These are phyloP conservation scores for Penicillium brevicompactum DNA, from an alignment of 2,329 filamentous ascomycete genomes.

Conservation along the genomic window DNA sequence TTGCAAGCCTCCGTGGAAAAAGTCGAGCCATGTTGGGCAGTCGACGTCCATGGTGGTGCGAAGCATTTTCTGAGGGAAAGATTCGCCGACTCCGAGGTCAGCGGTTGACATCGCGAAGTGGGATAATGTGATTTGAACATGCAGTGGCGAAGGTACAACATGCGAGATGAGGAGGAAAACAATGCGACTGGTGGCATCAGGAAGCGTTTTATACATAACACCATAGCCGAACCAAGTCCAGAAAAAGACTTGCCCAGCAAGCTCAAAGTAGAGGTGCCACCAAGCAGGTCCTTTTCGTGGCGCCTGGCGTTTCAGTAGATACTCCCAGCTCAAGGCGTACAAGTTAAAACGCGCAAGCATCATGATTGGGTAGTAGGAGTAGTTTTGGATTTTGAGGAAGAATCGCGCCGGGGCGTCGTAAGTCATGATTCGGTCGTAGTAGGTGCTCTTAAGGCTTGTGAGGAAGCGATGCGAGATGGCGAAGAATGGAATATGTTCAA, in stretches of 20 bases:
- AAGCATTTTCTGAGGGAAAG: slow-evolving; percentile 87
- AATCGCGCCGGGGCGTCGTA: slow-evolving; percentile 75
- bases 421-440: slow-evolving; percentile 78
- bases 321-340: slow-evolving; percentile 78
- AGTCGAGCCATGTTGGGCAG: slow-evolving; percentile 84
- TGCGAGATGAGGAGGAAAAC: slow-evolving; percentile 79
- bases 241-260: slow-evolving; percentile 75
- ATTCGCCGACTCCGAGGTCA: slow-evolving; percentile 80
- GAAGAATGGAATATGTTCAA: slow-evolving; percentile 87
- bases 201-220: slow-evolving; percentile 73
- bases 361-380: slow-evolving; percentile 81
- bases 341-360: slow-evolving; percentile 84
- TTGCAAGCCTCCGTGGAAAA: slow-evolving; percentile 84
- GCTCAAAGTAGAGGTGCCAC: slow-evolving; percentile 83
- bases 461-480: slow-evolving; percentile 83
- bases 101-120: slow-evolving; percentile 94
- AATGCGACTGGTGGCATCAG: slow-evolving; percentile 68
- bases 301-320: slow-evolving; percentile 69
- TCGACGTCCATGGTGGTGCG: slow-evolving; percentile 94
- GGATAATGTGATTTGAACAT: slow-evolving; percentile 87
- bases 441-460: slow-evolving; percentile 71
- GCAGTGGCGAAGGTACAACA: slow-evolving; percentile 76
- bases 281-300: slow-evolving; percentile 74
- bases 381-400: slow-evolving; percentile 73
- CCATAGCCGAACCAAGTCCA: slow-evolving; percentile 86